These are phyloP conservation scores for Psidium guajava DNA, from an alignment of 345 rosid species.

Conservation along the genomic window DNA sequence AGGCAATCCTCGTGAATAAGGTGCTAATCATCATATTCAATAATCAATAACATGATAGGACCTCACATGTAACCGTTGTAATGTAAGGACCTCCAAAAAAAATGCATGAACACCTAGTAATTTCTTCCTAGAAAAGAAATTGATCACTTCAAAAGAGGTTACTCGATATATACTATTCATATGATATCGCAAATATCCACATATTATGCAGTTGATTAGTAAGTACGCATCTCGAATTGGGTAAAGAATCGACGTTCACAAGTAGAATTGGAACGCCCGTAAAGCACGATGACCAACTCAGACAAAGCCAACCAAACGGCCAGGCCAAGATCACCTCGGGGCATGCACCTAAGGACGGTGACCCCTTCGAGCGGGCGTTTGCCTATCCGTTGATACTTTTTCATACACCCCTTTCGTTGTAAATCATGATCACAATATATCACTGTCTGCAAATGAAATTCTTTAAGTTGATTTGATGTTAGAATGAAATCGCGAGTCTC, in stretches of 20 bases:
- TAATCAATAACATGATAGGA: not conserved
- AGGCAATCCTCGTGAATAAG: not conserved
- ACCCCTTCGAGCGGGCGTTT: not conserved
- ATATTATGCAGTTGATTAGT: not conserved
- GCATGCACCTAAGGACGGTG: not conserved
- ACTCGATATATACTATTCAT: not conserved
- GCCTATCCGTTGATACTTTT: not conserved
- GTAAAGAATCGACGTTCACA: not conserved
- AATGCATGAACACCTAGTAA: not conserved
- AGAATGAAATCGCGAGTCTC: accelerated
- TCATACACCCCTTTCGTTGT: not conserved
- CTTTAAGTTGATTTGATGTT: not conserved
- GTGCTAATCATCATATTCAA: accelerated
- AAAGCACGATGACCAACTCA: not conserved
- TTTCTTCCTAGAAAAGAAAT: not conserved
- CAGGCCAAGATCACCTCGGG: not conserved
- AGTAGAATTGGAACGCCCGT: not conserved
- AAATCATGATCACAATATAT: not conserved
- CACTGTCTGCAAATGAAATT: not conserved
- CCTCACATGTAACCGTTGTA: not conserved
- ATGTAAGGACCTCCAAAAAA: not conserved
- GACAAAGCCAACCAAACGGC: not conserved
- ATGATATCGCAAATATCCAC: not conserved
- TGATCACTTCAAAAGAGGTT: not conserved
- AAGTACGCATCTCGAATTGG: not conserved